phyloP scores from a whole-genome alignment of 352 stramenopile genomes.

The Phytopythium sindhum region DNA sequence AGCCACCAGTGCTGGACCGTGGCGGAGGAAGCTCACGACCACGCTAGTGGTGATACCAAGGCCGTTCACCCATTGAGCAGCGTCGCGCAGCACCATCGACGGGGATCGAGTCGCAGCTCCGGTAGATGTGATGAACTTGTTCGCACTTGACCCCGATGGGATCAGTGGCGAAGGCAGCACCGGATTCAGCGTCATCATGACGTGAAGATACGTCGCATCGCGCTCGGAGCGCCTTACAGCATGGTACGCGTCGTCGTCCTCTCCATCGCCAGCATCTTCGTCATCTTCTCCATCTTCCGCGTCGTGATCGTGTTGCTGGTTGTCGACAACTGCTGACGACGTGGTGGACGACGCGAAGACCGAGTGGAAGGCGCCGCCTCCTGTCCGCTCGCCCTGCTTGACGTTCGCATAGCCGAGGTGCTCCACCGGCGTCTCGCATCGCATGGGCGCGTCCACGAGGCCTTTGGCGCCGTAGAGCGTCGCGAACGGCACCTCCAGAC shows the following conservation, averaged over 20 bases:
- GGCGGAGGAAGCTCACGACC: constrained; percentile 74
- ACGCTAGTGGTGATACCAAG: constrained; percentile 18
- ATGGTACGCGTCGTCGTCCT: constrained; percentile 26
- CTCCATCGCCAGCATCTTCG: constrained; percentile 26
- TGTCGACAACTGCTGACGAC: not conserved
- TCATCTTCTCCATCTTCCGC: constrained; percentile 27
- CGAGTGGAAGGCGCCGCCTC: constrained; percentile 3
- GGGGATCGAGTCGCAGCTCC: constrained; percentile 15
- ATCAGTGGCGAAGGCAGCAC: constrained; percentile 35
- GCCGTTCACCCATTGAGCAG: not conserved
- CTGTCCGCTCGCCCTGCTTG: constrained; percentile 2
- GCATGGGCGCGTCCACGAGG: constrained; percentile 74
- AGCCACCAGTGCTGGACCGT: constrained; percentile 62
- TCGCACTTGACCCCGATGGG: not conserved
- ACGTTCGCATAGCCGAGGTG: constrained; percentile 80
- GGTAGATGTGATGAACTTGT: not conserved
- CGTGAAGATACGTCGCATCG: constrained; percentile 74
- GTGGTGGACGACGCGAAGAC: not conserved
- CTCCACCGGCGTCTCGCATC: constrained; percentile 77
- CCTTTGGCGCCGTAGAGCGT: constrained; percentile 81
- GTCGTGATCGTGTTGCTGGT: constrained; percentile 21
- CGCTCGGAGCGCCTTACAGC: constrained; percentile 37
- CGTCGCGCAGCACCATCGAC: not conserved
- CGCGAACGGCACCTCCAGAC: constrained; percentile 83
- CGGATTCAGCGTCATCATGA: constrained; percentile 89